phyloP scores from a whole-genome alignment of 495 filamentous ascomycete species.

The Hypoxylon lienhwacheense region DNA sequence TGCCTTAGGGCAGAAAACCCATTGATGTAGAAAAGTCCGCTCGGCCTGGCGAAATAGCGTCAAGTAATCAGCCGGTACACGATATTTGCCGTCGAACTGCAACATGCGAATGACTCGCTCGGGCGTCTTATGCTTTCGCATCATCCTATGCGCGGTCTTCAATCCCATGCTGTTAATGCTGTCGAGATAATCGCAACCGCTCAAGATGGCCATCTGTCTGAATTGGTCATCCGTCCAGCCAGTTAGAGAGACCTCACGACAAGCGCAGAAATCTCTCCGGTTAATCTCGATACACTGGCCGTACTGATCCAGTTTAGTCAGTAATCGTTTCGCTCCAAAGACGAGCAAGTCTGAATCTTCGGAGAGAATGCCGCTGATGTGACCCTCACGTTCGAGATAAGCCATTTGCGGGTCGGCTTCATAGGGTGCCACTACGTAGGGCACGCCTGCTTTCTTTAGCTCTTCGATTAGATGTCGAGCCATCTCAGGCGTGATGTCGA shows the following conservation, averaged over 20 bases:
- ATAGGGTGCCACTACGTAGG: constrained; percentile 94
- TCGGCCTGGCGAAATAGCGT: constrained; percentile 81
- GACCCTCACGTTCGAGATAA: constrained; percentile 83
- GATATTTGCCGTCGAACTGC: constrained; percentile 82
- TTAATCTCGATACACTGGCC: constrained; percentile 92
- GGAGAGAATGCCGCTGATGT: constrained; percentile 84
- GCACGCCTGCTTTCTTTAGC: constrained; percentile 73
- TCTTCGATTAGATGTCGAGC: constrained; percentile 89
- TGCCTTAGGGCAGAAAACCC: constrained; percentile 82
- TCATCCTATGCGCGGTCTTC: constrained; percentile 87
- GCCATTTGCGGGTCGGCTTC: constrained; percentile 96
- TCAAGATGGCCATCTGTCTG: constrained; percentile 91
- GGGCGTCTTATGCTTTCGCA: constrained; percentile 84
- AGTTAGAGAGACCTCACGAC: constrained; percentile 81
- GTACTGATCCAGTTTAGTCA: constrained; percentile 94
- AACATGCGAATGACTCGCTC: constrained; percentile 80
- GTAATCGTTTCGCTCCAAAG: constrained; percentile 84
- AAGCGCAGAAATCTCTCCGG: constrained; percentile 81
- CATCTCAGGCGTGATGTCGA: constrained; percentile 97
- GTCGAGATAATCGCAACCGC: constrained; percentile 94
- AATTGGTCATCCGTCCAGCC: constrained; percentile 94
- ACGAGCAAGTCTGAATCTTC: constrained; percentile 97
- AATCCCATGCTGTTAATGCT: constrained; percentile 83
- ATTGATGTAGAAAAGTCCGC: constrained; percentile 88
- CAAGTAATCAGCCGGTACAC: constrained; percentile 76